Base-by-base conservation (phyloP, 2,329 filamentous ascomycete genomes). In the Cercospora nicotianae region DNA sequence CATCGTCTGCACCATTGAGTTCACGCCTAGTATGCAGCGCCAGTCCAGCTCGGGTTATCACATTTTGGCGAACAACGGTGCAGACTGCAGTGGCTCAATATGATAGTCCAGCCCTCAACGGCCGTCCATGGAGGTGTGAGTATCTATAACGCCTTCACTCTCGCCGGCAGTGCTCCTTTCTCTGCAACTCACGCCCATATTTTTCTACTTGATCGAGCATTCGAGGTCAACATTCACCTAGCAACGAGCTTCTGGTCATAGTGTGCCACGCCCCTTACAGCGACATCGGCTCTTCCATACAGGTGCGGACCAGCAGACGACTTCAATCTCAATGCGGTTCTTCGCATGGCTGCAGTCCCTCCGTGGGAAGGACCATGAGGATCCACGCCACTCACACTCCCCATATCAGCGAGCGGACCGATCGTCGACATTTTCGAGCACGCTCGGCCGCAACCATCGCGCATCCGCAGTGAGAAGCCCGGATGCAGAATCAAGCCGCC, bases 301-400 rank as follows among this genome's bases (percentile, higher is more conserved):
- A 26, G 12, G 30, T 18, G 55, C 8, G 18, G 8, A 31, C 55
- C 8, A n/a, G n/a, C 31, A 59, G 9, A 16, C 55, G 8, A 18
- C 55, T 13, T 18, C 28, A 39, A 39, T n/a, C 3, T 36, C 36
- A 23, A 59, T 68, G 67, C 59, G 63, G 3, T 51, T 68, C 31
- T 42, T 48, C 8, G 59, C 67, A 23, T 68, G 63, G 63, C 57
- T 68, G 16, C 67, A 66, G 39, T 68, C 67, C 6, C 31, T 65
- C 8, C 63, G 67, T 10, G 63, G 63, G 18, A 65, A 53, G 42
- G 20, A 36, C 7, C 59, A 39, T 18, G 66, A 45, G 28, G 59
- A 36, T 20, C 9, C 33, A 10, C n/a, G 20, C 10, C 58, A 63
- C 16, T 42, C 57, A 23, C 33, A 42, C 23, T 62, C 66, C 18